These are phyloP conservation scores for Saccharomycodes ludwigii DNA, from an alignment of 805 yeast species.

Conservation along the genomic window DNA sequence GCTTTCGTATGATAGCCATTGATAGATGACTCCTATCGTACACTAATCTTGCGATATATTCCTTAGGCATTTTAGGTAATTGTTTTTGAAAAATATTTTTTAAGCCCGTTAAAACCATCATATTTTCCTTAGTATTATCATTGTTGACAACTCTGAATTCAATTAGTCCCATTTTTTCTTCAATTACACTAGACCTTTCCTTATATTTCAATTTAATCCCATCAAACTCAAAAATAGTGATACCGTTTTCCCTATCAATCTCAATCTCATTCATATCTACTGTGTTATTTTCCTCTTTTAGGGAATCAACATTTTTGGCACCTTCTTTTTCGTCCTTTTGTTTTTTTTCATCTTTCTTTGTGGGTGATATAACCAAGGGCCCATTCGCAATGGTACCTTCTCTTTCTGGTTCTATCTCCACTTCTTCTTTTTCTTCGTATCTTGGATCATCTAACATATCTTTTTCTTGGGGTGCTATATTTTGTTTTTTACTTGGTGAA, in stretches of 20 bases:
- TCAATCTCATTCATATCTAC: constrained; percentile 13
- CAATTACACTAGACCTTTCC: constrained; percentile 89
- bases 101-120: constrained; percentile 87
- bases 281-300: constrained; percentile 1
- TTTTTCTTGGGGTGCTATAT: too few relatives aligned
- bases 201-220: constrained; percentile 74
- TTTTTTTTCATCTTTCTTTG: constrained; percentile 8
- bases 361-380: too few relatives aligned
- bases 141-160: constrained; percentile 95
- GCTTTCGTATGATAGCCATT: constrained; percentile 90
- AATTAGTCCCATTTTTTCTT: constrained; percentile 84
- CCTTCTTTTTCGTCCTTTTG: constrained; percentile 15
- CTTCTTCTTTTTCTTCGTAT: constrained; percentile 15
- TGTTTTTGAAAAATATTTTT: constrained; percentile 96
- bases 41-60: constrained; percentile 86
- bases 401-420: constrained; percentile 16
- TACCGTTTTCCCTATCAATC: constrained; percentile 25
- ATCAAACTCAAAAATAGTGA: constrained; percentile 38
- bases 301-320: constrained; percentile 7
- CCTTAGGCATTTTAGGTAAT: constrained; percentile 97
- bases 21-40: constrained; percentile 91
- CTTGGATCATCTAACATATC: constrained; percentile 15
- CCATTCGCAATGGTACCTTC: too few relatives aligned
- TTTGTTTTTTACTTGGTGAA: too few relatives aligned
- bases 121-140: constrained; percentile 74